Percentiles rank a stretch among this genome's conserved stretches.
Evolutionary conservation across 257 asterid genomes (phyloP).

Genomic region (Lycium barbarum): DNA sequence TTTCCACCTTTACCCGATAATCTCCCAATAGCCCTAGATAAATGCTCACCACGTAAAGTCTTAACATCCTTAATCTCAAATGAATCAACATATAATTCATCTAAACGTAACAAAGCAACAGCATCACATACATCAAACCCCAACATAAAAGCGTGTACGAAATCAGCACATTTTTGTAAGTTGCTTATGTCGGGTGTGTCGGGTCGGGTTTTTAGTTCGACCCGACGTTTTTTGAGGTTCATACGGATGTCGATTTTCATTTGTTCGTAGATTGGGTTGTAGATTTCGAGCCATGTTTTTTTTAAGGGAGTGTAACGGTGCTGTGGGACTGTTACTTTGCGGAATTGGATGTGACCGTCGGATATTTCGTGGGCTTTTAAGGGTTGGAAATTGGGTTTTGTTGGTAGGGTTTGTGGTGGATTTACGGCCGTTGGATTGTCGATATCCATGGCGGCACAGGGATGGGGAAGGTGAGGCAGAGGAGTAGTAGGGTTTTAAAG

Average conservation of each 20-base stretch:
- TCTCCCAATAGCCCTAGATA: constrained; percentile 46
- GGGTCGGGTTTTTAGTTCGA: constrained; percentile 78
- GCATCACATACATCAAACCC: constrained; percentile 83
- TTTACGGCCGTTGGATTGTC: background rate
- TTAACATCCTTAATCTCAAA: constrained; percentile 93
- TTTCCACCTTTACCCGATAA: constrained; percentile 18
- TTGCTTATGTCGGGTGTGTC: constrained; percentile 90
- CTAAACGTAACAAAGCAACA: constrained; percentile 76
- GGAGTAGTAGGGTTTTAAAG: constrained; percentile 14
- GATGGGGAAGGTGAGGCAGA: background rate
- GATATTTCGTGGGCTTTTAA: constrained; percentile 79
- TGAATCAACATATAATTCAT: constrained; percentile 81
- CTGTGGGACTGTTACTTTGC: constrained; percentile 71
- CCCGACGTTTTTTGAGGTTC: constrained; percentile 84
- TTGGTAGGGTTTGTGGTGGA: background rate
- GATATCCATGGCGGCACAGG: constrained; percentile 3
- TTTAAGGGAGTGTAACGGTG: constrained; percentile 85
- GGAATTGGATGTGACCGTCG: constrained; percentile 76
- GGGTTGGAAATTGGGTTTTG: constrained; percentile 75
- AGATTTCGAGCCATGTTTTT: constrained; percentile 77
- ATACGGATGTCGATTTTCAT: constrained; percentile 88
- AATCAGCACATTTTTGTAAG: constrained; percentile 84
- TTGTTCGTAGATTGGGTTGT: constrained; percentile 68
- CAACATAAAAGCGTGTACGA: constrained; percentile 87
- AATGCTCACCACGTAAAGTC: constrained; percentile 82